Conservation (phyloP, 2,329 filamentous ascomycete species). For the Xylaria sp. region DNA sequence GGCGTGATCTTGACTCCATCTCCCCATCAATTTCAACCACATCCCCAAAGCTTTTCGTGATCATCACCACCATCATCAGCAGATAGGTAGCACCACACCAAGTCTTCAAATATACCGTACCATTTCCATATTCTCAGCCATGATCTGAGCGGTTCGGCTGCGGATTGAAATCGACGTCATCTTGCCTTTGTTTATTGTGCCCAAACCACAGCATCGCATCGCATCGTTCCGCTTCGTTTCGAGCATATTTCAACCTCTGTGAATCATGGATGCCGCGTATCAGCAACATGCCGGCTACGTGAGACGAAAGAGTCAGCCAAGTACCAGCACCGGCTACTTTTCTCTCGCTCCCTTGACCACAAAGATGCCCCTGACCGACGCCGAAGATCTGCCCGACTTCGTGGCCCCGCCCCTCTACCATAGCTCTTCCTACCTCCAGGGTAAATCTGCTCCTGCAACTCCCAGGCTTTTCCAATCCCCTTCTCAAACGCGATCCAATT, state of each 20-base stretch:
- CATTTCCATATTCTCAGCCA: background rate
- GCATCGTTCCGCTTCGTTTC: background rate
- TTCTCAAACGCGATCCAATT: slow-evolving; percentile 44
- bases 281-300: slow-evolving; percentile 54
- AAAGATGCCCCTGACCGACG: slow-evolving; percentile 53
- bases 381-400: slow-evolving; percentile 41
- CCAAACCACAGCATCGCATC: background rate
- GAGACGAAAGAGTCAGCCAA: slow-evolving; percentile 54
- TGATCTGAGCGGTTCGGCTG: background rate
- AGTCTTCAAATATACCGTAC: background rate
- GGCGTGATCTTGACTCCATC: slow-evolving; percentile 11
- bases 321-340: slow-evolving; percentile 54
- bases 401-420: slow-evolving; percentile 31
- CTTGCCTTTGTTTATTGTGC: background rate
- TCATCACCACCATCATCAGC: background rate
- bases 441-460: slow-evolving; percentile 58
- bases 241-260: background rate
- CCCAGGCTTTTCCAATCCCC: slow-evolving; percentile 57
- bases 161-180: background rate
- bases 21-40: slow-evolving; percentile 16
- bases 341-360: slow-evolving; percentile 60
- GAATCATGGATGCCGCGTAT: slow-evolving; percentile 54
- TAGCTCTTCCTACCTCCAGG: slow-evolving; percentile 53
- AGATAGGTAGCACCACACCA: background rate
- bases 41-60: slow-evolving; percentile 4